A percentile compares a stretch with the other conserved stretches of the same genome.
Conservation (phyloP, 805 yeast genomes). For the Saccharomycopsis fibuligera region DNA sequence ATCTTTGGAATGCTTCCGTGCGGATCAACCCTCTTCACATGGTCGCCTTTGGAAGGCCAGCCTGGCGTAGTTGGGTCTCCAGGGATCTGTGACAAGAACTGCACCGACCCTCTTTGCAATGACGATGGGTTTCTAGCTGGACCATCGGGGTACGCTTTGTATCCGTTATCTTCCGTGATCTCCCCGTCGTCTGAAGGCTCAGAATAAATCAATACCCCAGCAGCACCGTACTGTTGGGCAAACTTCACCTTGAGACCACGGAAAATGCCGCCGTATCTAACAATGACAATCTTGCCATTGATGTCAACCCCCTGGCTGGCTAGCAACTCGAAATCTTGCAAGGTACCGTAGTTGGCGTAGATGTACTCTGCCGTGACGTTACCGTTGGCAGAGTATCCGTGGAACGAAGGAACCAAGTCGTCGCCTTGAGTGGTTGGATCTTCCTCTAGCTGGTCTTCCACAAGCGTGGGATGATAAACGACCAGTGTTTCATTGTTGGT, state of each 20-base stretch:
- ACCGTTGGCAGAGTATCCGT: conserved; percentile 72
- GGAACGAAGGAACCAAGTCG: conserved; percentile 61
- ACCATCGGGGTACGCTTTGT: conserved; percentile 63
- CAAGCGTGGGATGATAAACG: conserved; percentile 45
- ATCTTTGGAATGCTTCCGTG: conserved; percentile 50
- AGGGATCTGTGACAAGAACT: conserved; percentile 52
- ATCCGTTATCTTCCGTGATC: conserved; percentile 49
- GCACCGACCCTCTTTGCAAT: conserved; percentile 72
- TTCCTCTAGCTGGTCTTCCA: conserved; percentile 46
- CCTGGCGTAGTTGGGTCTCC: conserved; percentile 83
- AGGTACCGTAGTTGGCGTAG: conserved; percentile 65
- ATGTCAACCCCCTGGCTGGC: conserved; percentile 41
- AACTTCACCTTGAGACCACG: conserved; percentile 72
- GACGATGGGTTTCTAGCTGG: conserved; percentile 73
- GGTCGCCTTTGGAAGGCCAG: conserved; percentile 45
- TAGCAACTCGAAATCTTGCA: conserved; percentile 49
- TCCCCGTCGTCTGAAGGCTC: conserved; percentile 62
- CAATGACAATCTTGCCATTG: conserved; percentile 55
- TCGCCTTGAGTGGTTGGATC: conserved; percentile 39
- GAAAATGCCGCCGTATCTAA: conserved; percentile 59
- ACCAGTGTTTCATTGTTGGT: conserved; percentile 26
- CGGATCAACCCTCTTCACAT: conserved; percentile 45
- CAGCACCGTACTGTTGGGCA: conserved; percentile 67
- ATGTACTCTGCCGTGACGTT: conserved; percentile 62
- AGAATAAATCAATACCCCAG: conserved; percentile 59